phyloP scores from a whole-genome alignment of 352 stramenopile genomes.

The Globisporangium uncinulatum region DNA sequence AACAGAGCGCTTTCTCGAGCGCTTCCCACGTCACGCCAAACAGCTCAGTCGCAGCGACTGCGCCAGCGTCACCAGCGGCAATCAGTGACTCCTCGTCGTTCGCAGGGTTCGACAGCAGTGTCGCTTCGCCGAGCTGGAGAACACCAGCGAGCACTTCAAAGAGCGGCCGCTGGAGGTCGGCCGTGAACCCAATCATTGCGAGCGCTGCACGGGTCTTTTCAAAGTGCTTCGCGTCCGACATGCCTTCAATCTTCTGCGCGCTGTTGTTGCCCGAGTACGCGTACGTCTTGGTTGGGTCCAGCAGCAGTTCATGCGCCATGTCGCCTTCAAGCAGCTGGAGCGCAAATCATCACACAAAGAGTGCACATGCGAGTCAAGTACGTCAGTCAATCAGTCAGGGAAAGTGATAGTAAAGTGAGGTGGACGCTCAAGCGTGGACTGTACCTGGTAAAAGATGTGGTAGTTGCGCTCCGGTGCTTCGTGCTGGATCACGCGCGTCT shows the following conservation, averaged over 20 bases:
- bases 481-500: slow-evolving; percentile 95
- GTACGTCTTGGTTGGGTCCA: slow-evolving; percentile 50
- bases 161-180: slow-evolving; percentile 85
- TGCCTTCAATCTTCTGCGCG: slow-evolving; percentile 61
- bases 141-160: slow-evolving; percentile 92
- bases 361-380: background rate
- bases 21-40: slow-evolving; percentile 87
- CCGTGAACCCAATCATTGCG: slow-evolving; percentile 75
- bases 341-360: background rate
- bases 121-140: slow-evolving; percentile 93
- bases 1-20: slow-evolving; percentile 91
- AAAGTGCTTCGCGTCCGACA: slow-evolving; percentile 79
- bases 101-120: slow-evolving; percentile 57
- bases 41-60: slow-evolving; percentile 64
- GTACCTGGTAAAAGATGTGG: slow-evolving; percentile 94
- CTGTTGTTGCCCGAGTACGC: slow-evolving; percentile 64
- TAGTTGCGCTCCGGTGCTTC: slow-evolving; percentile 93
- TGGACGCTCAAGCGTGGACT: background rate
- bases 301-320: slow-evolving; percentile 35
- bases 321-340: slow-evolving; percentile 44
- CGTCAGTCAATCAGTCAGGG: background rate
- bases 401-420: background rate
- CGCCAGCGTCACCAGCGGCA: slow-evolving; percentile 28
- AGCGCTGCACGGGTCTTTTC: slow-evolving; percentile 68
- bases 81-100: slow-evolving; percentile 83